phyloP scores from a whole-genome alignment of 345 rosid species.

The Brassica juncea region DNA sequence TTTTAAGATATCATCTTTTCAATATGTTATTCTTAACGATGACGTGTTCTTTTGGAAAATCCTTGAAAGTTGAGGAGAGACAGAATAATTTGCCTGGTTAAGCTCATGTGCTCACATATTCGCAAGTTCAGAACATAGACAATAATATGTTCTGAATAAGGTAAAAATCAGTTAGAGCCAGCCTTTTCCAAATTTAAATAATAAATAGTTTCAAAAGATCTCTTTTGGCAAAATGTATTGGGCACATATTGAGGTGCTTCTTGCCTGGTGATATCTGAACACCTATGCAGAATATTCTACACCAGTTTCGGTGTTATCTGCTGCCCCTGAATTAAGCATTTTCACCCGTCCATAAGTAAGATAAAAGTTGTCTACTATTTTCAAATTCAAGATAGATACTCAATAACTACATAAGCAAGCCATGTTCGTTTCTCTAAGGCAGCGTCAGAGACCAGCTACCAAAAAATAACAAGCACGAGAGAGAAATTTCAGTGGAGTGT shows the following conservation, averaged over 20 bases:
- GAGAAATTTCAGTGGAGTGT: too few relatives aligned
- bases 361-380: too few relatives aligned
- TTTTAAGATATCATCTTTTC: too few relatives aligned
- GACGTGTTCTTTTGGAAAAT: neutral
- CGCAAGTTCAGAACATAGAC: neutral
- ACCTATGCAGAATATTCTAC: constrained; percentile 14
- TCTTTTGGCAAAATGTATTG: constrained; percentile 29
- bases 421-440: too few relatives aligned
- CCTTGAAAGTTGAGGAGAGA: neutral
- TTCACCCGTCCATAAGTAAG: neutral
- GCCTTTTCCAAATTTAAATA: constrained; percentile 2
- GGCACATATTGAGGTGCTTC: constrained; percentile 26
- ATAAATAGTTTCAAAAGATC: neutral
- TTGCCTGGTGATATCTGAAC: constrained; percentile 35
- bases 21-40: neutral
- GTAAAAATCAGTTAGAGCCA: neutral
- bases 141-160: neutral
- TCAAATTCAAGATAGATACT: too few relatives aligned
- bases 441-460: too few relatives aligned
- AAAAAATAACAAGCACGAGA: too few relatives aligned
- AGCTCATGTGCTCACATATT: neutral
- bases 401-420: too few relatives aligned
- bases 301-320: constrained; percentile 17
- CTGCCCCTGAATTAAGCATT: constrained; percentile 1
- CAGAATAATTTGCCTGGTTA: neutral